Evolutionary conservation across 352 stramenopile genomes (phyloP).

Genomic region (Poterioochromonas sp.): DNA sequence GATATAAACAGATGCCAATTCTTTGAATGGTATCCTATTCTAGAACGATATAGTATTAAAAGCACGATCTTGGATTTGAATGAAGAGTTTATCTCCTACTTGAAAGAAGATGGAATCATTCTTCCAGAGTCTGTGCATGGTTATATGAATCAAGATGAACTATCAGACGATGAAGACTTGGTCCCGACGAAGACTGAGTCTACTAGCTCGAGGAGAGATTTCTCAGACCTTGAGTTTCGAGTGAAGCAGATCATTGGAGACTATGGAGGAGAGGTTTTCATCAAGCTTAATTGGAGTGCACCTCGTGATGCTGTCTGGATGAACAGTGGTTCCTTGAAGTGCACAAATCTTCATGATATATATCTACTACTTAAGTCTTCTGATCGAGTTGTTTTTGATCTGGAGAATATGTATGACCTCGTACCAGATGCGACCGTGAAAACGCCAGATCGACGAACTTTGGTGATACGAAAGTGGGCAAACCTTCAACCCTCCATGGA

Average conservation of each 20-base stretch:
- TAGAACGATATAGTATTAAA: neutral
- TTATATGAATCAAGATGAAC: neutral
- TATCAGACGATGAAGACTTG: neutral
- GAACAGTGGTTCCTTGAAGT: neutral
- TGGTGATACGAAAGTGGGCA: conserved; percentile 22
- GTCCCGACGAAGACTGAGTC: neutral
- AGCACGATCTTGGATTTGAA: neutral
- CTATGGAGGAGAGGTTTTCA: neutral
- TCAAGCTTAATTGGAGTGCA: conserved; percentile 28
- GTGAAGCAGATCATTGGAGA: neutral
- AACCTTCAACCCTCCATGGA: conserved; percentile 21
- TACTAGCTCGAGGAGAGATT: neutral
- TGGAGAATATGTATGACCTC: neutral
- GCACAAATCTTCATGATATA: neutral
- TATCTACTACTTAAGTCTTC: conserved; percentile 25
- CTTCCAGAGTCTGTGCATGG: neutral
- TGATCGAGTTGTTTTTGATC: conserved; percentile 2
- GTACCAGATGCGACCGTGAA: neutral
- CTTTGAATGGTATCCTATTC: neutral
- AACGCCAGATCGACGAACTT: neutral
- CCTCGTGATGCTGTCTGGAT: conserved; percentile 17
- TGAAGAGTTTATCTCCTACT: conserved; percentile 4
- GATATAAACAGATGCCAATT: neutral
- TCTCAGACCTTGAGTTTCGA: neutral
- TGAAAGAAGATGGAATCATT: conserved; percentile 19